Evolutionary conservation across 371 early-diverging fungal genomes (phyloP), one percentile per base, ranked within the genome.

Genomic region (Actinomortierella wolfii): DNA sequence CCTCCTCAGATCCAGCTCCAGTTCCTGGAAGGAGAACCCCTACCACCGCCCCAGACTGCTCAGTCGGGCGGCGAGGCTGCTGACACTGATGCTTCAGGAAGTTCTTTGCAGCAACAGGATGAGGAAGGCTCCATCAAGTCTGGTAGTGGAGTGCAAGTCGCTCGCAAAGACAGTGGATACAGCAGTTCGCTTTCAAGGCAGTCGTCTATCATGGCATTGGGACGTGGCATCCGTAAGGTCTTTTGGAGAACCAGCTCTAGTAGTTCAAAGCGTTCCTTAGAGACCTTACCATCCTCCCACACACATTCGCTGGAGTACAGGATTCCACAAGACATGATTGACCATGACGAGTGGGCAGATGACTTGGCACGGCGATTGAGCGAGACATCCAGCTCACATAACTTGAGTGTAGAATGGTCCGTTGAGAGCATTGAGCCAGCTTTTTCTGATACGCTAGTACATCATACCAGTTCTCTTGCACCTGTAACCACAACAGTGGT

Each of bases 1-100:
- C 73, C 73, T 11, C 73, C 73, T 40, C 73, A 73, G 44, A 73
- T 73, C 21, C 73, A 73, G 29, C 67, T 73, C n/a, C 56, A 59
- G 18, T 73, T 73, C 44, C 59, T 73, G 5, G 56, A 66, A 29
- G 62, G 66, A n/a, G 61, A 73, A 23, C 73, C 63, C 2, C 63
- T 66, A 11, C 67, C 73, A 23, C 61, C 62, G 20, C 49, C 56
- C 20, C 28, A 20, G 14, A 25, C 54, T 20, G 17, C 25, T 2
- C 23, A 42, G 2, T 21, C 44, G 13, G 39, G 53, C 15, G 14
- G 49, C 5, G 41, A 42, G 13, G 20, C 34, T 13, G 13, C 23
- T 13, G 46, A 45, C 9, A 3, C 61, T 1, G 26, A 64, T 13
- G 59, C 57, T 21, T 47, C n/a, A 13, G 34, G 11, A 4, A 34